These are phyloP conservation scores for Stagonosporopsis rhizophila DNA, from an alignment of 2,329 filamentous ascomycete genomes.

Conservation along the genomic window DNA sequence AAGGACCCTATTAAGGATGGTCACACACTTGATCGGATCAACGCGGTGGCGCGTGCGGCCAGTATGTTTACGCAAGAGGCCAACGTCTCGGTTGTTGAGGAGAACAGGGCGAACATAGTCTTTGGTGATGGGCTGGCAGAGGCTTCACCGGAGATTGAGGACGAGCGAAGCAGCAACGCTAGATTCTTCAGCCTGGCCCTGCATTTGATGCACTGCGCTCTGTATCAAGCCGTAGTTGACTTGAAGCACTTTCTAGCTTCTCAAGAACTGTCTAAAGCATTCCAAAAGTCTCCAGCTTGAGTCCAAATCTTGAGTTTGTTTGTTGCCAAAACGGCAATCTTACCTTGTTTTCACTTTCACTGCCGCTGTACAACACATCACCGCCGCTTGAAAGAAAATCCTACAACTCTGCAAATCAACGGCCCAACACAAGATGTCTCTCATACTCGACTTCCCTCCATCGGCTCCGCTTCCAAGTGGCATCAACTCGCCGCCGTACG, in stretches of 20 bases:
- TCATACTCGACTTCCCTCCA: constrained; percentile 32
- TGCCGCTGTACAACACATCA: not conserved
- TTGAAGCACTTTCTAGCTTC: not conserved
- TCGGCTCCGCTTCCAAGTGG: constrained; percentile 14
- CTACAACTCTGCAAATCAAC: not conserved
- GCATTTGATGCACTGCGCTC: not conserved
- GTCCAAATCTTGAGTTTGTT: not conserved
- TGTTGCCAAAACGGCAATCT: not conserved
- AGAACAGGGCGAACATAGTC: not conserved
- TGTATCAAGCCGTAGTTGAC: not conserved
- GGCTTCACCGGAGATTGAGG: not conserved
- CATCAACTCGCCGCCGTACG: constrained; percentile 27
- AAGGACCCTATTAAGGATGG: not conserved
- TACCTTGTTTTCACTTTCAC: not conserved
- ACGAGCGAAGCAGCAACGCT: not conserved
- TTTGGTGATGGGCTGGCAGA: not conserved
- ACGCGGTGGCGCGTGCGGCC: not conserved
- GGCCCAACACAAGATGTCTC: constrained; percentile 25
- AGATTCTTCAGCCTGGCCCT: not conserved
- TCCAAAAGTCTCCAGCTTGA: not conserved
- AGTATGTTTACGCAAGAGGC: not conserved
- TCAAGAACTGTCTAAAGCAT: not conserved
- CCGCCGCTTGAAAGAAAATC: not conserved
- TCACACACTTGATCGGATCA: not conserved
- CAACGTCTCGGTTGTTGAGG: not conserved